phyloP scores from a whole-genome alignment of 768 basidiomycete genomes.

The Psilocybe sp. region DNA sequence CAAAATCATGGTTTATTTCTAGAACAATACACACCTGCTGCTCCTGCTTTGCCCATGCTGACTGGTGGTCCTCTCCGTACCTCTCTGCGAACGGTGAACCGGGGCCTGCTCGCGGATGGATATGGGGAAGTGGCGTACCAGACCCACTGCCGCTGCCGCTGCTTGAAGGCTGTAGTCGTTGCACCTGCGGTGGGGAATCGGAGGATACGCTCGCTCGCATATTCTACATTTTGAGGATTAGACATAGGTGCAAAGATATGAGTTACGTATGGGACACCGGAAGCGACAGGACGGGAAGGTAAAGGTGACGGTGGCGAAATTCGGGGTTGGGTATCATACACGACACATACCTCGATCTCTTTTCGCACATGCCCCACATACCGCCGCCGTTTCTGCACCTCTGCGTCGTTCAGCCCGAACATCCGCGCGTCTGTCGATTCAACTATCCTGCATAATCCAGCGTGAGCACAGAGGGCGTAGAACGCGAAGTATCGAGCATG shows the following conservation, averaged over 20 bases:
- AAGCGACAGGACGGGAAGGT: slow-evolving; percentile 1
- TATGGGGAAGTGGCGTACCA: slow-evolving; percentile 15
- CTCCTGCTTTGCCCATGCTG: slow-evolving; percentile 82
- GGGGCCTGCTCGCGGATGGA: slow-evolving; percentile 21
- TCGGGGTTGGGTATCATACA: too few species aligned
- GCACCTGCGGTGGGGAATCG: slow-evolving; percentile 12
- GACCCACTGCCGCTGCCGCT: slow-evolving; percentile 6
- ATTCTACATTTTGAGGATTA: slow-evolving; percentile 55
- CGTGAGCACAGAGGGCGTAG: background rate
- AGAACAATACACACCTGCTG: slow-evolving; percentile 57
- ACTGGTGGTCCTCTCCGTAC: slow-evolving; percentile 60
- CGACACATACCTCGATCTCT: slow-evolving; percentile 70
- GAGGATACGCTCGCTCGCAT: slow-evolving; percentile 65
- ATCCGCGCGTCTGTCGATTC: slow-evolving; percentile 80
- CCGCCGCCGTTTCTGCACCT: slow-evolving; percentile 70
- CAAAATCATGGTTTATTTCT: background rate
- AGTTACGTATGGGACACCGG: too few species aligned
- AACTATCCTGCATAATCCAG: slow-evolving; percentile 59
- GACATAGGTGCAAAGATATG: slow-evolving; percentile 25
- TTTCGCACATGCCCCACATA: slow-evolving; percentile 74
- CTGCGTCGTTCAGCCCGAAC: slow-evolving; percentile 78
- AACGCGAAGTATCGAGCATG: too few species aligned
- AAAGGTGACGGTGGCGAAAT: slow-evolving; percentile 18
- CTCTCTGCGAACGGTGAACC: slow-evolving; percentile 33
- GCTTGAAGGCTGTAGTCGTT: slow-evolving; percentile 4